Percentiles rank a stretch among this genome's conserved stretches.
Conservation (phyloP, 225 moss, liverwort and hornwort genomes). For the Polytrichum formosum region DNA sequence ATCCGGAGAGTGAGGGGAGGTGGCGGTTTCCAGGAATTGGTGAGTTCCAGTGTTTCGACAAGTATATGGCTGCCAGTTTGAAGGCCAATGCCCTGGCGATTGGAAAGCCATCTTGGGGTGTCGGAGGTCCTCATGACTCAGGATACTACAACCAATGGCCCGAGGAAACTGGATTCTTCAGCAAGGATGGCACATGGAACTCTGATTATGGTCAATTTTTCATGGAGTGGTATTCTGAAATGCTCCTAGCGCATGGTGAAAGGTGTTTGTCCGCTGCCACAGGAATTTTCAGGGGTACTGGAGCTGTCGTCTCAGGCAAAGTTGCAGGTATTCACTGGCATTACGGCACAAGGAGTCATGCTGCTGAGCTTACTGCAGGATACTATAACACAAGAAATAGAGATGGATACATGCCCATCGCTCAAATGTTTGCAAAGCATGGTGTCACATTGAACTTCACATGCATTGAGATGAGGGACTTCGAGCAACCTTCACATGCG, state of each 20-base stretch:
- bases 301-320: constrained; percentile 64
- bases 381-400: constrained; percentile 69
- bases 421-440: constrained; percentile 63
- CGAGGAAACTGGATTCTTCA: constrained; percentile 60
- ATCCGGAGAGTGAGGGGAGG: constrained; percentile 61
- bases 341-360: constrained; percentile 72
- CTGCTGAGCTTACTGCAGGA: constrained; percentile 72
- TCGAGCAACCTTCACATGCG: constrained; percentile 61
- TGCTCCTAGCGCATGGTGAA: constrained; percentile 71
- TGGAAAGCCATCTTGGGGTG: constrained; percentile 54
- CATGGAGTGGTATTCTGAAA: constrained; percentile 76
- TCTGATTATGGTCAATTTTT: constrained; percentile 65
- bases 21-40: constrained; percentile 82
- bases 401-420: constrained; percentile 63
- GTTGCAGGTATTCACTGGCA: constrained; percentile 87
- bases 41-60: constrained; percentile 70
- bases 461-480: constrained; percentile 74
- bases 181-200: constrained; percentile 61
- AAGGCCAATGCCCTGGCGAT: constrained; percentile 41
- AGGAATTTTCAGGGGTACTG: constrained; percentile 69
- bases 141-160: constrained; percentile 69
- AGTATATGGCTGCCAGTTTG: constrained; percentile 62
- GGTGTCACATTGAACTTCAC: constrained; percentile 75
- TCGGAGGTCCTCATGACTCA: constrained; percentile 56
- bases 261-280: constrained; percentile 45